These are phyloP conservation scores for Backusella australiensis DNA, from an alignment of 192 early-diverging fungal genomes.

Conservation along the genomic window DNA sequence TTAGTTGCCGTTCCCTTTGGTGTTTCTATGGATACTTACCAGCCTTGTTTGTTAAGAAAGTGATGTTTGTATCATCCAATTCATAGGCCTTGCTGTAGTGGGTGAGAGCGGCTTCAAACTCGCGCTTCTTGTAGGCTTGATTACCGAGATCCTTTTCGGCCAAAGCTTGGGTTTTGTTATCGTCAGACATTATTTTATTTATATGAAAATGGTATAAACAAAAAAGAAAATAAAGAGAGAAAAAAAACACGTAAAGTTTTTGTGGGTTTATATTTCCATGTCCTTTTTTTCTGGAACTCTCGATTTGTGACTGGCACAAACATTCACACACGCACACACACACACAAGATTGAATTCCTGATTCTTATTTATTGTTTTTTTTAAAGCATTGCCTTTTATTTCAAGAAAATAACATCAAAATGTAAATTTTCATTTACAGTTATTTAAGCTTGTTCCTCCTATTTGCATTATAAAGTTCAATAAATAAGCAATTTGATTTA, in stretches of 20 bases:
- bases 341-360: not conserved
- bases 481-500: not conserved
- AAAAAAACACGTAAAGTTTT: conserved; percentile 3
- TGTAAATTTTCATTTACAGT: conserved; percentile 8
- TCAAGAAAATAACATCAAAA: not conserved
- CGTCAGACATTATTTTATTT: conserved; percentile 33
- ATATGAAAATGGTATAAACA: not conserved
- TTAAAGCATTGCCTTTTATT: not conserved
- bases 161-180: conserved; percentile 62
- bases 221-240: not conserved
- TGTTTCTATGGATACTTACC: conserved; percentile 40
- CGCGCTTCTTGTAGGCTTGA: conserved; percentile 85
- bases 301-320: conserved; percentile 13
- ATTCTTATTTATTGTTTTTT: not conserved
- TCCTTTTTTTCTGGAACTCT: conserved; percentile 12
- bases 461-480: not conserved
- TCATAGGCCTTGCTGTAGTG: conserved; percentile 92
- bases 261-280: not conserved
- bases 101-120: conserved; percentile 85
- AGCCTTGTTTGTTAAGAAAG: conserved; percentile 95
- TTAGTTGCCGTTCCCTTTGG: not conserved
- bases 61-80: conserved; percentile 86
- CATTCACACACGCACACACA: not conserved
- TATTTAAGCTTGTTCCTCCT: conserved; percentile 1
- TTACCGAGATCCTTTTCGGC: conserved; percentile 88